A percentile compares a stretch with the other conserved stretches of the same genome.
Evolutionary conservation across 2,329 filamentous ascomycete genomes (phyloP).

Genomic region (Cryphonectria naterciae): DNA sequence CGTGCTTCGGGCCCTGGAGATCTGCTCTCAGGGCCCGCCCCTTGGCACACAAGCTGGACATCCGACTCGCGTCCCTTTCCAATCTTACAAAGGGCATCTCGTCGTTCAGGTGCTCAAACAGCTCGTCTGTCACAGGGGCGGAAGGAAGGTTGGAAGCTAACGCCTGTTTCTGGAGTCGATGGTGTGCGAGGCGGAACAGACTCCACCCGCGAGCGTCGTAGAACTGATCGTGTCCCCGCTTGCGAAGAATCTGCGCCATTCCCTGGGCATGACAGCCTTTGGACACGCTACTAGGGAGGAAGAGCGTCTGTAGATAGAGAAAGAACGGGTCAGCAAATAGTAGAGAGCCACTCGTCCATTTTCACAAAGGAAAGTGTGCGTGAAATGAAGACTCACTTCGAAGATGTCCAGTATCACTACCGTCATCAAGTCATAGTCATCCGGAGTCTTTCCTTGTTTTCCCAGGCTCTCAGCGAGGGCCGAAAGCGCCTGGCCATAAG

Average conservation of each 20-base stretch:
- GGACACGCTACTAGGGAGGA: constrained; percentile 34
- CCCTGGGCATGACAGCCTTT: constrained; percentile 43
- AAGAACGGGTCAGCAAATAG: not conserved
- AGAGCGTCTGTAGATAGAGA: constrained; percentile 37
- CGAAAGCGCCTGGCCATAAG: constrained; percentile 41
- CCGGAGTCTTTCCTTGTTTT: constrained; percentile 39
- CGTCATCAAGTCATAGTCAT: constrained; percentile 47
- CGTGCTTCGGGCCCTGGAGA: constrained; percentile 15
- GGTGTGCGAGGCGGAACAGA: constrained; percentile 45
- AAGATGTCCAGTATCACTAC: constrained; percentile 46
- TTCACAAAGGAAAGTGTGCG: not conserved
- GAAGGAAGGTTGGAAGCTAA: constrained; percentile 38
- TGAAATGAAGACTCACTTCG: constrained; percentile 36
- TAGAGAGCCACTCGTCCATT: not conserved
- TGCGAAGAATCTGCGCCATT: constrained; percentile 45
- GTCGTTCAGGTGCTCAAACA: constrained; percentile 40
- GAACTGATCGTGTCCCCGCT: constrained; percentile 42
- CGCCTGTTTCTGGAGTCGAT: constrained; percentile 45
- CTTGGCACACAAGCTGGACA: constrained; percentile 38
- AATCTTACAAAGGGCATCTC: constrained; percentile 34
- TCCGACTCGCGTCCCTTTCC: constrained; percentile 37
- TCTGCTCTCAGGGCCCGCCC: constrained; percentile 36
- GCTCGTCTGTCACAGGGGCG: constrained; percentile 36
- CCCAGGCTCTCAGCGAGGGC: constrained; percentile 40
- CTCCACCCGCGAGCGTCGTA: constrained; percentile 44